Conservation (phyloP, 2,329 filamentous ascomycete species). For the Epichloe uncinata region DNA sequence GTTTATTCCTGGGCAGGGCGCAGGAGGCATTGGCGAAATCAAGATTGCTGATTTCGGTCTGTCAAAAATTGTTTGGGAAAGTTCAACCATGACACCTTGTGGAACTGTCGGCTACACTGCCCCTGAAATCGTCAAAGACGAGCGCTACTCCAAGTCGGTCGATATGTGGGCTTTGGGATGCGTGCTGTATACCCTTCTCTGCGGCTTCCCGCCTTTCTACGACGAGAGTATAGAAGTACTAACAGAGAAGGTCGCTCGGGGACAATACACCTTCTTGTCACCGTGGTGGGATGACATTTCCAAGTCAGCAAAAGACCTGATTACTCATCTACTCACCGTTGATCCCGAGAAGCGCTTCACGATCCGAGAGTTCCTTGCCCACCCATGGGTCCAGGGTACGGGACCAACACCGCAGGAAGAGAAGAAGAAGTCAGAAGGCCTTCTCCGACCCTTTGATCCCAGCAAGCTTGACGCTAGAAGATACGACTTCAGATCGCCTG, state of each 20-base stretch:
- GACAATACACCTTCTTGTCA: conserved; percentile 93
- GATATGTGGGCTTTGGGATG: conserved; percentile 99
- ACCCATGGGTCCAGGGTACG: conserved; percentile 78
- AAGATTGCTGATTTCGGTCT: conserved; percentile 98
- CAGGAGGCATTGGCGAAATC: conserved; percentile 84
- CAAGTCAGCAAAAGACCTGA: conserved; percentile 83
- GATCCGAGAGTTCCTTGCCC: conserved; percentile 83
- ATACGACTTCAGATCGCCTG: conserved; percentile 89
- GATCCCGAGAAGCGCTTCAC: conserved; percentile 92
- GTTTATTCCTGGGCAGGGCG: conserved; percentile 66
- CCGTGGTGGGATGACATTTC: conserved; percentile 99
- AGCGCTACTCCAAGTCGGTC: conserved; percentile 95
- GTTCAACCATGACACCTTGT: conserved; percentile 97
- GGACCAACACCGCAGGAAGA: conserved; percentile 45
- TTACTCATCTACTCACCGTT: conserved; percentile 84
- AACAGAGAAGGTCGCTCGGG: conserved; percentile 92
- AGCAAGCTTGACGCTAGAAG: conserved; percentile 46
- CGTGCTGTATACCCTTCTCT: conserved; percentile 91
- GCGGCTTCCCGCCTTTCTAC: conserved; percentile 96
- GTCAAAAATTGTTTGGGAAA: conserved; percentile 97
- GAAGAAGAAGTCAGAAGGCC: conserved; percentile 34
- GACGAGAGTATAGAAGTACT: conserved; percentile 95
- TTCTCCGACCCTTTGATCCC: conserved; percentile 43
- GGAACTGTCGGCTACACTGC: conserved; percentile 97
- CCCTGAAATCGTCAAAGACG: conserved; percentile 97